phyloP scores from a whole-genome alignment of 805 yeast species.

The Millerozyma miso region DNA sequence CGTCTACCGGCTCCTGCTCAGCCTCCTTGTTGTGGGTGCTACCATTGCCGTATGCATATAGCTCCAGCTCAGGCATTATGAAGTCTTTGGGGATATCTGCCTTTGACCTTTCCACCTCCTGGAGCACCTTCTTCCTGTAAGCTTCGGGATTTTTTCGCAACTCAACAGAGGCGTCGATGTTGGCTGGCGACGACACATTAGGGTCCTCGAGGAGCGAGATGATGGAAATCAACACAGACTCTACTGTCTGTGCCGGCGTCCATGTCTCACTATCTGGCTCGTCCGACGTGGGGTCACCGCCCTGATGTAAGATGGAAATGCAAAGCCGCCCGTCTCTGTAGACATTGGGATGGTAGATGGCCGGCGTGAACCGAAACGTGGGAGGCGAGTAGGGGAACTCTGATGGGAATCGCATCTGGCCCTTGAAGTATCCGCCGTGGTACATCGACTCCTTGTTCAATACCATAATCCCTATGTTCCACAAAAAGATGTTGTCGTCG shows the following conservation, averaged over 20 bases:
- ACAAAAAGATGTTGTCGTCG: conserved; percentile 52
- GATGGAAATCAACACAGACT: conserved; percentile 82
- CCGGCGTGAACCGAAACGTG: conserved; percentile 84
- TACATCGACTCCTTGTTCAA: conserved; percentile 83
- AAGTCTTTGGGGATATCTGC: conserved; percentile 86
- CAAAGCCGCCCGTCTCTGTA: conserved; percentile 91
- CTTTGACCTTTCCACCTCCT: conserved; percentile 80
- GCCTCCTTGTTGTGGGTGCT: conserved; percentile 34
- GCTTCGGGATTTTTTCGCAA: conserved; percentile 78
- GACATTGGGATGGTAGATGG: conserved; percentile 93
- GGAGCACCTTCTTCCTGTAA: conserved; percentile 68
- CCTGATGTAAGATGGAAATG: conserved; percentile 86
- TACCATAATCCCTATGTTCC: conserved; percentile 93
- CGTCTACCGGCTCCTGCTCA: conserved; percentile 62
- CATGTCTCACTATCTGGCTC: conserved; percentile 93
- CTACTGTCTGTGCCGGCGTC: conserved; percentile 92
- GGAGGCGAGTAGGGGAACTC: conserved; percentile 95
- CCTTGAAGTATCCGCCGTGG: conserved; percentile 92
- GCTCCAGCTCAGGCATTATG: conserved; percentile 68
- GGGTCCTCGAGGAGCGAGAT: conserved; percentile 92
- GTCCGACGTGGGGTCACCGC: conserved; percentile 86
- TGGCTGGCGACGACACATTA: conserved; percentile 89
- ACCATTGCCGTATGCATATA: conserved; percentile 34
- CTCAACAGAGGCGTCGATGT: conserved; percentile 91
- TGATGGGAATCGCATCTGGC: conserved; percentile 88